Base-by-base conservation (phyloP, 345 rosid genomes). In the Eucalyptus tenuipes region DNA sequence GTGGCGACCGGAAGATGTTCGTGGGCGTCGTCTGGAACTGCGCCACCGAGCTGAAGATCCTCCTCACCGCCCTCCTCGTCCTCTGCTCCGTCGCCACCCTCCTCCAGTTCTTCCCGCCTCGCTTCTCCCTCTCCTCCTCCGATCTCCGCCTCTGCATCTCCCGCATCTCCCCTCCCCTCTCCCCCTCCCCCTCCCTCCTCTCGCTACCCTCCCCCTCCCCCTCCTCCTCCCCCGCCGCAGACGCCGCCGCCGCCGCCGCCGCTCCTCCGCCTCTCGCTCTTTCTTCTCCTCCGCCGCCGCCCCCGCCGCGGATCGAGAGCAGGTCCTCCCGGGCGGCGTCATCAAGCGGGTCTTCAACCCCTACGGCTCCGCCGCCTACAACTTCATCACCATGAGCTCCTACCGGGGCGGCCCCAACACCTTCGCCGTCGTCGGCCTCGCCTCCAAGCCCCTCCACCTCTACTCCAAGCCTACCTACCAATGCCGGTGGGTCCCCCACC, bases 371-470 rank as follows among this genome's bases (percentile, higher is more conserved):
- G 98, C 97, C 22, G 98, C 99, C 47, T 97, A 96, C 88, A 97
- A 92, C 92, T 97, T 96, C 91, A 93, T 97, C 50, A 88, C 91
- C 47, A 96, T 96, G 99, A 93, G 97, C 49, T 88, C 96, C 13
- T 97, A 97, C 94, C 92, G 99, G 71, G 99, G 99, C 81, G 98
- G 99, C 71, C 91, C 86, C 42, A 87, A 86, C 93, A 92, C 94
- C 4, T 97, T 97, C 89, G 96, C 98, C 86, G 87, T 97, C 14
- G 88, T 94, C n/a, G 99, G 99, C 7, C 87, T 96, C 49, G 93
- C 99, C 12, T 97, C 99, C 6, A 97, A 97, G 89, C 98, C 99
- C 13, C 95, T 96, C 25, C 99, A 96, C 88, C 93, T 96, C 44
- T 96, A 91, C 90, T 90, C 94, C 33, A 94, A 88, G 53, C 98